phyloP scores from a whole-genome alignment of 1,284 basidiomycete species.

The Moesziomyces parantarcticus region DNA sequence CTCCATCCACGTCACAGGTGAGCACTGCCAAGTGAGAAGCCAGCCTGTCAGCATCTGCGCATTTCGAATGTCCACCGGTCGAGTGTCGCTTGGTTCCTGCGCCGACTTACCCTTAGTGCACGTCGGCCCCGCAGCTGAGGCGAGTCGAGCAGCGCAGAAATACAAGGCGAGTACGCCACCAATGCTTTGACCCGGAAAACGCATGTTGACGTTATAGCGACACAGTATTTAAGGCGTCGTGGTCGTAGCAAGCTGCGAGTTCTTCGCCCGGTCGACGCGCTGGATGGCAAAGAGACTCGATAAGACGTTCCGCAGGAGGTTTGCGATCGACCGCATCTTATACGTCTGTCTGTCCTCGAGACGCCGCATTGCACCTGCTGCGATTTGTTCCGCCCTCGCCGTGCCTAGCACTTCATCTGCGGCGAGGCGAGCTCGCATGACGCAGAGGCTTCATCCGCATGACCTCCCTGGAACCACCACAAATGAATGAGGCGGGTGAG shows the following conservation, averaged over 20 bases:
- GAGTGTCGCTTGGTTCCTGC: background rate
- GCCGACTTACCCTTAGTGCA: slow-evolving; percentile 1
- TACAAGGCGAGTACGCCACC: background rate
- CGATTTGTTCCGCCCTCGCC: background rate
- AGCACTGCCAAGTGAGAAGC: slow-evolving; percentile 1
- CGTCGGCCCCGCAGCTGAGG: background rate
- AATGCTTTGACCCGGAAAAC: background rate
- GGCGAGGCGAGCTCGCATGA: slow-evolving; percentile 1
- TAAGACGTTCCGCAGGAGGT: no score
- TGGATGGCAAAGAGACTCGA: no score
- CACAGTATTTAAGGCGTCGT: no score
- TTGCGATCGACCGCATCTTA: slow-evolving; percentile 4
- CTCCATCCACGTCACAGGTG: slow-evolving; percentile 21
- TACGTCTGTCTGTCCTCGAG: background rate
- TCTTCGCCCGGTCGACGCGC: no score
- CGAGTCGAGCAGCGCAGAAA: background rate
- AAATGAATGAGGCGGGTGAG: background rate
- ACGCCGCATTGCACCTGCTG: background rate
- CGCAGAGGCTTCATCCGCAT: slow-evolving; percentile 7
- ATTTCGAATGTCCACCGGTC: background rate
- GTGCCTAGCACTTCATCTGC: slow-evolving; percentile 1
- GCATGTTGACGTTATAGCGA: background rate
- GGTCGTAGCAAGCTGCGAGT: no score
- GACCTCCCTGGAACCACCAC: background rate
- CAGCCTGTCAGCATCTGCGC: background rate